phyloP scores from a whole-genome alignment of 495 filamentous ascomycete genomes.

The Aspergillus sclerotiicarbonarius region DNA sequence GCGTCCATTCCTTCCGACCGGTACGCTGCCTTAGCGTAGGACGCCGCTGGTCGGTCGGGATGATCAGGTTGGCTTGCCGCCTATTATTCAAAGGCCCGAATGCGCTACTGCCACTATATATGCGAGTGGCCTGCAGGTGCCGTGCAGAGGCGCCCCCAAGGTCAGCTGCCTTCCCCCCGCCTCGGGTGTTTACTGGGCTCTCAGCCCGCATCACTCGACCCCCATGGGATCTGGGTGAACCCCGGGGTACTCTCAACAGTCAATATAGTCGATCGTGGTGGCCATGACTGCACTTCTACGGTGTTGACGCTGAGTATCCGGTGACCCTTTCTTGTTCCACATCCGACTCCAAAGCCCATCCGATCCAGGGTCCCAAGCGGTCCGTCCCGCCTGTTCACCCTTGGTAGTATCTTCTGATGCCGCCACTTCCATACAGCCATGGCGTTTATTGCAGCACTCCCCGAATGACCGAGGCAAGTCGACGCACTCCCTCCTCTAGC shows the following conservation, averaged over 20 bases:
- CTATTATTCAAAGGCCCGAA: neutral
- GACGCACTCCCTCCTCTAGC: constrained; percentile 62
- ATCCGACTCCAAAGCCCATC: neutral
- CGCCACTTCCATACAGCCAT: neutral
- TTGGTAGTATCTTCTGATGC: neutral
- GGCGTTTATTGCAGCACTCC: neutral
- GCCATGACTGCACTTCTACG: neutral
- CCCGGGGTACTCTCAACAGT: neutral
- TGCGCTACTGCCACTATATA: neutral
- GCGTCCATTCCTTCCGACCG: neutral
- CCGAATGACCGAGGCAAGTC: constrained; percentile 15
- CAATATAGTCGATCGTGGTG: neutral
- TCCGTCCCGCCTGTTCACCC: neutral
- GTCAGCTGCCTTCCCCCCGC: neutral
- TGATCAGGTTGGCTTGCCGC: neutral
- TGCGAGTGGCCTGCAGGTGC: neutral
- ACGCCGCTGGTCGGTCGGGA: neutral
- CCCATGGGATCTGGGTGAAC: neutral
- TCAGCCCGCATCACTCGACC: neutral
- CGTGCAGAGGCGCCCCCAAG: neutral
- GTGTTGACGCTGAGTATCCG: too few species aligned
- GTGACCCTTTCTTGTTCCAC: neutral
- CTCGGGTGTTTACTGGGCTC: neutral
- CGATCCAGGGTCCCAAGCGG: neutral
- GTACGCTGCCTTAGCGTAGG: neutral